Conservation (phyloP, 2,329 filamentous ascomycete genomes). For the Pseudogymnoascus sp. region DNA sequence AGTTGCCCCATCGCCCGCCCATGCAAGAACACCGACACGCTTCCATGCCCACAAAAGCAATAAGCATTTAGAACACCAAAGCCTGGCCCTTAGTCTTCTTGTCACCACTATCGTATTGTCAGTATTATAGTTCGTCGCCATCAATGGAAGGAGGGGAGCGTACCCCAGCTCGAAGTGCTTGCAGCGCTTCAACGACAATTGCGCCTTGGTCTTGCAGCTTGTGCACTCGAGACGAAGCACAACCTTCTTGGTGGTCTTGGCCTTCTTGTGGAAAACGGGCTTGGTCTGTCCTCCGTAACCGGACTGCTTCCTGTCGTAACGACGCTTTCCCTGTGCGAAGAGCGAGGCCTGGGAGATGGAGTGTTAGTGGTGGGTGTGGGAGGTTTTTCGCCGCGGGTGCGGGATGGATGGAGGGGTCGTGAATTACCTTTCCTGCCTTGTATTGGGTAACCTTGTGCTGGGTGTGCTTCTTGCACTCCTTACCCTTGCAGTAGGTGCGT, state of each 20-base stretch:
- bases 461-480: constrained; percentile 86
- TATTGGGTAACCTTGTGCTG: constrained; percentile 94
- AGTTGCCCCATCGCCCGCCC: background rate
- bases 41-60: constrained; percentile 20
- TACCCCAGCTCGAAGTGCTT: constrained; percentile 99
- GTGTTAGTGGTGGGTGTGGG: background rate
- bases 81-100: constrained; percentile 99
- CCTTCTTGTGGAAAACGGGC: constrained; percentile 99
- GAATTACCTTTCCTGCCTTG: constrained; percentile 81
- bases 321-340: constrained; percentile 98
- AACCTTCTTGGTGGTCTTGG: constrained; percentile 99
- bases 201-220: constrained; percentile 94
- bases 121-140: constrained; percentile 30
- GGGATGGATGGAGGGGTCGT: background rate
- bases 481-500: constrained; percentile 96
- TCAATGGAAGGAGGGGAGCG: constrained; percentile 33
- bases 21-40: constrained; percentile 8
- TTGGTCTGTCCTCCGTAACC: constrained; percentile 99
- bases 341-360: constrained; percentile 60
- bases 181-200: constrained; percentile 98
- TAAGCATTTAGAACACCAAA: constrained; percentile 89
- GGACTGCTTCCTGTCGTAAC: constrained; percentile 98
- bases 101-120: constrained; percentile 71
- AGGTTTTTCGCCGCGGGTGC: background rate
- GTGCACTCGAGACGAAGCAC: constrained; percentile 98